Base-by-base conservation (phyloP, 306 rosid species). In the Castanea mollissima region DNA sequence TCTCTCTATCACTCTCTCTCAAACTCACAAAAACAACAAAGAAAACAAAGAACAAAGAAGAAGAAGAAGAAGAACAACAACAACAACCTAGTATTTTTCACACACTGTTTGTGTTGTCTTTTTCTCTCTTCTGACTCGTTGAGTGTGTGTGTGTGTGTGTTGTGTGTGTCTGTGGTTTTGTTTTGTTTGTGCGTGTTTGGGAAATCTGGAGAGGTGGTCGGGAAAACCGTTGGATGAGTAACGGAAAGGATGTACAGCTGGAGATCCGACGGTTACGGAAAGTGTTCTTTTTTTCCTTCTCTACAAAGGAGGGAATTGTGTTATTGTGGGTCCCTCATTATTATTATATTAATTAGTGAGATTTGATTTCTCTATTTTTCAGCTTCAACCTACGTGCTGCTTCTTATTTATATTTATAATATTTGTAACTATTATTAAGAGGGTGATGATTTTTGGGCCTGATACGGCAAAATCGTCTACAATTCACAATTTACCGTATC, bases 181-280 rank as follows among this genome's bases (percentile, higher is more conserved):
- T 16, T 63, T n/a, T 56, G 9, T 73, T 23, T 11, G 52, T 5
- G 16, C 23, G 29, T 20, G 23, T 82, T 82, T 78, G 73, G 76
- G 31, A 74, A 75, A 2, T 58, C 44, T 73, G 67, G 34, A 75
- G 82, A 76, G 81, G 25, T 15, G 31, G 11, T 1, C 41, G 55
- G 54, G 5, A 25, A 21, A 12, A 13, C 64, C 34, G 91, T 79
- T 75, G 74, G 79, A 71, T 80, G 32, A 15, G 80, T 21, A 77
- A 69, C 74, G 79, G 81, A 69, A 75, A 80, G 54, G 74, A 31
- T 21, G 74, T 69, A 60, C 55, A 69, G 70, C 55, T 27, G 54
- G 59, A 63, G 77, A 87, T 84, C 79, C 38, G 85, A 78, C 86
- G 84, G 90, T 86, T 86, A 80, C 6, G 31, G 34, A 75, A 74